phyloP scores from a whole-genome alignment of 2,329 filamentous ascomycete species.

The Epichloe sibirici region DNA sequence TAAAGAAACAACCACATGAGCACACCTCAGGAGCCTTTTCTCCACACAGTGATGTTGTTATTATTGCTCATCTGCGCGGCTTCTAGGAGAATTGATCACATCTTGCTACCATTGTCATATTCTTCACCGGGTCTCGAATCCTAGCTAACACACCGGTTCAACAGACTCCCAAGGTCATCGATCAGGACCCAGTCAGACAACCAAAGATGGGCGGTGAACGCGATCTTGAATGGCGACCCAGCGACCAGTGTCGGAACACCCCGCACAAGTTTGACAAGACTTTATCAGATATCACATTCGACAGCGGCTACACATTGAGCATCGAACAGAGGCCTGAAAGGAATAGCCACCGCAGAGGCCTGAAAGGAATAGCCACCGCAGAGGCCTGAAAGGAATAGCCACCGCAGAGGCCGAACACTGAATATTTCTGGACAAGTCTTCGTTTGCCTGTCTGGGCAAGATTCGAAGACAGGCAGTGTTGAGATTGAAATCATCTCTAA shows the following conservation, averaged over 20 bases:
- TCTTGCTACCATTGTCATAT: background rate
- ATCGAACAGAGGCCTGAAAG: conserved; percentile 27
- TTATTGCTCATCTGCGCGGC: too few relatives aligned
- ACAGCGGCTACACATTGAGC: conserved; percentile 21
- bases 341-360: conserved; percentile 10
- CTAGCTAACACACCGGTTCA: background rate
- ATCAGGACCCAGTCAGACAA: conserved; percentile 14
- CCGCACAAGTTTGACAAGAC: conserved; percentile 10
- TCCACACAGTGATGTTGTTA: too few relatives aligned
- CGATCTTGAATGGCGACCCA: conserved; percentile 17
- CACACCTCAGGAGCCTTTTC: too few relatives aligned
- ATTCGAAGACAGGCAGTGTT: conserved; percentile 23
- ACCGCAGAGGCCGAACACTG: conserved; percentile 17
- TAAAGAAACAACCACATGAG: too few relatives aligned
- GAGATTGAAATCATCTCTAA: conserved; percentile 34
- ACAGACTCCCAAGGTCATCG: conserved; percentile 11
- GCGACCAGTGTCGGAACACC: conserved; percentile 14
- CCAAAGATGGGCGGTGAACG: conserved; percentile 10
- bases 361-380: too few relatives aligned
- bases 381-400: too few relatives aligned
- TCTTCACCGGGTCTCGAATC: background rate
- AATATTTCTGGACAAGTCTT: conserved; percentile 33
- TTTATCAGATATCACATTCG: conserved; percentile 21
- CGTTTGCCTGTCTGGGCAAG: conserved; percentile 24
- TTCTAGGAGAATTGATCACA: too few relatives aligned